phyloP scores from a whole-genome alignment of 2,329 filamentous ascomycete genomes.

The Fusarium dlaminii region DNA sequence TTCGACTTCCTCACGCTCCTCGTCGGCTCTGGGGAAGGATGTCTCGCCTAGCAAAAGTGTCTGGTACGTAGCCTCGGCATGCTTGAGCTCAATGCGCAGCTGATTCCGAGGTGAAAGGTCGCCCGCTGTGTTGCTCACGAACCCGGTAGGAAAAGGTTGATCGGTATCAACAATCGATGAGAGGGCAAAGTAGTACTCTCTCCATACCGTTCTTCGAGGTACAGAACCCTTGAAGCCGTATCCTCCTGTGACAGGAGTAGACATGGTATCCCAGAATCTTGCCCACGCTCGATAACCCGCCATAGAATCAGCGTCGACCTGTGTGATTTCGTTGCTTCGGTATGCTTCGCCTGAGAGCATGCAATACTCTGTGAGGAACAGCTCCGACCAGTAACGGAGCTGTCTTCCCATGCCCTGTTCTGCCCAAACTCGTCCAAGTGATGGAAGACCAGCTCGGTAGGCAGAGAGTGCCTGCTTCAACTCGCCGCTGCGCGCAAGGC shows the following conservation, averaged over 20 bases:
- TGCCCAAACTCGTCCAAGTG: conserved; percentile 64
- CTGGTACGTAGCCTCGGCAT: conserved; percentile 83
- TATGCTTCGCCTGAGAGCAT: conserved; percentile 71
- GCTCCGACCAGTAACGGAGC: conserved; percentile 80
- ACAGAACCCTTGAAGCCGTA: conserved; percentile 67
- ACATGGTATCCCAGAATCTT: conserved; percentile 70
- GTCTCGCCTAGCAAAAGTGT: conserved; percentile 79
- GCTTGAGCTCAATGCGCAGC: conserved; percentile 80
- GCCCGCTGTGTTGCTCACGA: conserved; percentile 52
- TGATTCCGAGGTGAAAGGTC: conserved; percentile 68
- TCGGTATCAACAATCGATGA: conserved; percentile 78
- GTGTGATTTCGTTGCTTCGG: conserved; percentile 59
- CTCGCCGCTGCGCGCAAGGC: conserved; percentile 60
- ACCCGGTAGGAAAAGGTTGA: conserved; percentile 66
- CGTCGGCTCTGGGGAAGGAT: conserved; percentile 83
- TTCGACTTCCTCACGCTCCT: conserved; percentile 82
- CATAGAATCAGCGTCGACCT: conserved; percentile 63
- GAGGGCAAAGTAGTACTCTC: conserved; percentile 82
- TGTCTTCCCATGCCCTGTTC: conserved; percentile 68
- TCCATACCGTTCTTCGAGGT: conserved; percentile 78
- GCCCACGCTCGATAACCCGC: conserved; percentile 74
- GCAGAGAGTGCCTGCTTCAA: conserved; percentile 69
- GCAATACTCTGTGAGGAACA: conserved; percentile 79
- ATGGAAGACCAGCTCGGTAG: conserved; percentile 72
- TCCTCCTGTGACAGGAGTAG: conserved; percentile 60